A percentile compares a stretch with the other conserved stretches of the same genome.
phyloP scores from a whole-genome alignment of 2,329 filamentous ascomycete species.

The Fusarium nisikadoi region DNA sequence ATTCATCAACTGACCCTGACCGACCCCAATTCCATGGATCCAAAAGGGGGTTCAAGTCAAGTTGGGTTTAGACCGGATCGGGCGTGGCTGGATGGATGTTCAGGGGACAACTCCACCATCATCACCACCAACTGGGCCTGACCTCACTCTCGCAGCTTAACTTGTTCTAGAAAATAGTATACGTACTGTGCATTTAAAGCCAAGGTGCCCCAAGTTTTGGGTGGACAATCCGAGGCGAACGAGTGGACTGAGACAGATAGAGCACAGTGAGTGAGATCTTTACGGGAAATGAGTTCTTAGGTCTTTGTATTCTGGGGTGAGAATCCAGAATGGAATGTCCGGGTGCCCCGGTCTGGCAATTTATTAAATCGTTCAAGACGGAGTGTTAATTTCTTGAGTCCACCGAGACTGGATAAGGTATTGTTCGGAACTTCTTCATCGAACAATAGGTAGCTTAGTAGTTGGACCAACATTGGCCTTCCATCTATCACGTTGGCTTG shows the following conservation, averaged over 20 bases:
- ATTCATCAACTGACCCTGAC: conserved; percentile 16
- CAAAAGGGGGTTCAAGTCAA: conserved; percentile 43
- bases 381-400: conserved; percentile 42
- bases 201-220: conserved; percentile 19
- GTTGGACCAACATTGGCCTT: not conserved
- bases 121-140: conserved; percentile 14
- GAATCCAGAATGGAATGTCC: conserved; percentile 30
- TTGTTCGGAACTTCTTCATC: not conserved
- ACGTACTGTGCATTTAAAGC: conserved; percentile 24
- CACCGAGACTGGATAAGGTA: conserved; percentile 34
- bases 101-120: conserved; percentile 32
- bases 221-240: conserved; percentile 19
- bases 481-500: not conserved
- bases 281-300: conserved; percentile 42
- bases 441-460: not conserved
- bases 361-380: conserved; percentile 38
- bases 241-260: conserved; percentile 13
- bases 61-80: conserved; percentile 36
- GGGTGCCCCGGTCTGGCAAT: conserved; percentile 41
- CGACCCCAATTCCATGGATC: conserved; percentile 23
- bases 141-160: conserved; percentile 3
- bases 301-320: conserved; percentile 28
- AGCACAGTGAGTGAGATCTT: conserved; percentile 30
- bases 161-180: conserved; percentile 30
- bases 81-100: conserved; percentile 9